These are phyloP conservation scores for Penicillium expansum DNA, from an alignment of 2,329 filamentous ascomycete species.

Conservation along the genomic window DNA sequence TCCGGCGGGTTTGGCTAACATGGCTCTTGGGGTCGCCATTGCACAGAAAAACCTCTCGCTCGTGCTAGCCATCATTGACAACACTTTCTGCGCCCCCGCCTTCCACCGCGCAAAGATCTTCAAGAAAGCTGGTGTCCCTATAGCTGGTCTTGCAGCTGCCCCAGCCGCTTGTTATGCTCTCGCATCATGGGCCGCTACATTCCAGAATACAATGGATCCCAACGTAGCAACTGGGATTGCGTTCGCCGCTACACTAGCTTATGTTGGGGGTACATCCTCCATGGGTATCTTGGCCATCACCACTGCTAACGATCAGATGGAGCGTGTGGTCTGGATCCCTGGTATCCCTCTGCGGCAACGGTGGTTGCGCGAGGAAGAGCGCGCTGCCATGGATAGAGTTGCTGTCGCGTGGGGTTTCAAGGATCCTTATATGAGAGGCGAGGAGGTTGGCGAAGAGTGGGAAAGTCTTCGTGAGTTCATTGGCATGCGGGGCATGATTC, in stretches of 20 bases:
- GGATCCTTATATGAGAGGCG: slow-evolving; percentile 73
- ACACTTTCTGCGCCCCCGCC: slow-evolving; percentile 48
- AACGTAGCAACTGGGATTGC: slow-evolving; percentile 71
- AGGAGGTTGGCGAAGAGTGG: slow-evolving; percentile 91
- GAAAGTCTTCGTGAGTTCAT: slow-evolving; percentile 80
- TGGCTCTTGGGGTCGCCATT: slow-evolving; percentile 77
- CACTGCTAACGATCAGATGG: slow-evolving; percentile 93
- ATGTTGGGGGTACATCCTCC: slow-evolving; percentile 74
- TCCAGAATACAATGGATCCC: slow-evolving; percentile 75
- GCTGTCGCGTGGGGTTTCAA: slow-evolving; percentile 90
- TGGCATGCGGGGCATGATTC: slow-evolving; percentile 77
- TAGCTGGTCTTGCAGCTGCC: slow-evolving; percentile 39
- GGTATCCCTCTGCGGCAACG: slow-evolving; percentile 77
- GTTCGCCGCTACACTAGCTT: slow-evolving; percentile 77
- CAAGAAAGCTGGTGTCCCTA: slow-evolving; percentile 40
- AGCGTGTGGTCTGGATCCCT: slow-evolving; percentile 82
- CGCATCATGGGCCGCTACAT: slow-evolving; percentile 63
- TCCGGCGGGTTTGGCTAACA: slow-evolving; percentile 65
- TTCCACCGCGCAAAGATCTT: slow-evolving; percentile 46
- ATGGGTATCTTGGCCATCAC: slow-evolving; percentile 81
- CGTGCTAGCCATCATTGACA: slow-evolving; percentile 73
- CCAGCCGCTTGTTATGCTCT: slow-evolving; percentile 58
- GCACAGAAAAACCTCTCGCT: slow-evolving; percentile 72
- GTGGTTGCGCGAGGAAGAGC: slow-evolving; percentile 87
- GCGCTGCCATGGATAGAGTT: slow-evolving; percentile 79